Evolutionary conservation across 2,329 filamentous ascomycete genomes (phyloP), one percentile per base, ranked within the genome.

Genomic region (Epichloe uncinata): DNA sequence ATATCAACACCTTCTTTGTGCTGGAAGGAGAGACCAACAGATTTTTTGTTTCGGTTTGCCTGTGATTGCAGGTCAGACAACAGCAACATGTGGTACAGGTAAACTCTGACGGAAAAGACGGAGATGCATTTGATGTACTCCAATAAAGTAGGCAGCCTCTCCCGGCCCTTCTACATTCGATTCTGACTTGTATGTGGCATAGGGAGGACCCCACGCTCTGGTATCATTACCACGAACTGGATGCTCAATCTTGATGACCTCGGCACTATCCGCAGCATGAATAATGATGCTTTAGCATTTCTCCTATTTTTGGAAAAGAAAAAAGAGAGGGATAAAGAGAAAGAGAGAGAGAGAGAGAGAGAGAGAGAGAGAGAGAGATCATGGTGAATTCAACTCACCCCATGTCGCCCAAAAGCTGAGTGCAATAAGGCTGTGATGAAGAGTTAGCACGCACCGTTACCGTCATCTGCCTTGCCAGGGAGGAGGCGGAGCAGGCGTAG

Each of bases 11-110:
- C 93, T 1, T 83, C 78, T 30, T 82, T 77, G 59, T 95, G 82
- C 58, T 93, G 86, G 62, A 98, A 98, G 0, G 90, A 96, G 1
- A 98, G 74, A 0, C 81, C 93, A 2, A 98, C 68, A 0, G 91
- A 97, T 64, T 93, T 95, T 65, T 98, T 98, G 70, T 98, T 98
- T 47, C 93, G 86, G 63, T 97, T 97, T 15, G 88, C 87, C 88
- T 95, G 43, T 15, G 4, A 16, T 13, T 20, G 16, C 16, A 36
- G 46, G 35, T 16, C 40, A 47, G 44, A 53, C 4, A 22, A 20
- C 12, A 18, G 4, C 30, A 34, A 36, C 13, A 42, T 16, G 12
- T 15, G 16, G 41, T 13, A 36, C 7, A 6, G 1, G 9, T 22
- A 12, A 4, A 42, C 18, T 16, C 5, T 12, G 35, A 11, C 16